phyloP scores from a whole-genome alignment of 2,329 filamentous ascomycete genomes.

The Endoconidiophora laricicola region DNA sequence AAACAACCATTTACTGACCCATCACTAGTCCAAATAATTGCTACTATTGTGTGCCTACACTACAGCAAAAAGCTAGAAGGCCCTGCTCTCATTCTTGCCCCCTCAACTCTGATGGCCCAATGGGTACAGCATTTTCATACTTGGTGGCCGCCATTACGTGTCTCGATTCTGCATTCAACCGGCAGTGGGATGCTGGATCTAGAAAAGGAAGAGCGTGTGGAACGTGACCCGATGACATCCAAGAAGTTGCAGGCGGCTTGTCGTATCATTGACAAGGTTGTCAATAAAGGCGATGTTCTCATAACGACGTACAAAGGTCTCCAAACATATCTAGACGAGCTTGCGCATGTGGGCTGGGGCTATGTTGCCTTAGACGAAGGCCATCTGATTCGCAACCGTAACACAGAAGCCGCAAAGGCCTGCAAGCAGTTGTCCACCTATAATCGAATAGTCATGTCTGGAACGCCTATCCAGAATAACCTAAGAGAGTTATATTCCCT shows the following conservation, averaged over 20 bases:
- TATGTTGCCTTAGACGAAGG: slow-evolving; percentile 93
- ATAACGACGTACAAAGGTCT: slow-evolving; percentile 92
- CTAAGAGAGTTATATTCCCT: slow-evolving; percentile 88
- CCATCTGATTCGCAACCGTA: slow-evolving; percentile 94
- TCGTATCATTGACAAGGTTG: slow-evolving; percentile 67
- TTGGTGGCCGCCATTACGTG: slow-evolving; percentile 98
- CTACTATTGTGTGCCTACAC: slow-evolving; percentile 78
- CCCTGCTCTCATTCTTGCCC: slow-evolving; percentile 81
- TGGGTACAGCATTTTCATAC: slow-evolving; percentile 98
- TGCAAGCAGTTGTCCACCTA: slow-evolving; percentile 87
- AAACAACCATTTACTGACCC: neutral
- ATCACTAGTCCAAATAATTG: slow-evolving; percentile 37
- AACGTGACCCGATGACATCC: slow-evolving; percentile 27
- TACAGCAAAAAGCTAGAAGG: slow-evolving; percentile 74
- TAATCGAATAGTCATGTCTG: slow-evolving; percentile 83
- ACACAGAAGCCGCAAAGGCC: slow-evolving; percentile 83
- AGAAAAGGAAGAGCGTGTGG: slow-evolving; percentile 38
- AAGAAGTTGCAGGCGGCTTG: slow-evolving; percentile 51
- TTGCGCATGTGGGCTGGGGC: slow-evolving; percentile 76
- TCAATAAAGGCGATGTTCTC: slow-evolving; percentile 73
- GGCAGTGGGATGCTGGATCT: slow-evolving; percentile 92
- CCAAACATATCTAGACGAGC: slow-evolving; percentile 73
- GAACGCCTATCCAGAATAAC: slow-evolving; percentile 96
- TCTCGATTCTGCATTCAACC: slow-evolving; percentile 87
- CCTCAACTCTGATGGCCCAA: slow-evolving; percentile 86